These are phyloP conservation scores for Phellopilus nigrolimitatus DNA, from an alignment of 1,284 basidiomycete genomes.

Conservation along the genomic window DNA sequence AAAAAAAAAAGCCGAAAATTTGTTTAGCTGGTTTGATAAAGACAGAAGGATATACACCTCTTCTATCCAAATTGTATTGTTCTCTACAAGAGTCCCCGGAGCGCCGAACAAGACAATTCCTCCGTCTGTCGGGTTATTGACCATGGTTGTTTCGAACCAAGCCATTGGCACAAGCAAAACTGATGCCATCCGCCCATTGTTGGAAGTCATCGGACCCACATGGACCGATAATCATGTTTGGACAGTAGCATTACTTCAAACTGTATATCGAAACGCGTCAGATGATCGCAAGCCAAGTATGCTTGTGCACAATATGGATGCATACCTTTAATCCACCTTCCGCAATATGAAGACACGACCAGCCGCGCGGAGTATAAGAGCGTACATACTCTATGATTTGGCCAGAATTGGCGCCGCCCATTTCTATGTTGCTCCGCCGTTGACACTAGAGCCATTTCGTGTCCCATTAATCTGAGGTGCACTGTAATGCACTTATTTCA, in stretches of 20 bases:
- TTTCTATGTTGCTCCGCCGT: constrained; percentile 72
- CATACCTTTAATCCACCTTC: constrained; percentile 51
- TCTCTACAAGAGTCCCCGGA: constrained; percentile 68
- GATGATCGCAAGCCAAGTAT: neutral
- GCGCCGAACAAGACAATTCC: constrained; percentile 83
- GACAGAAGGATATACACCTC: constrained; percentile 40
- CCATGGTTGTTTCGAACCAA: constrained; percentile 67
- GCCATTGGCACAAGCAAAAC: constrained; percentile 65
- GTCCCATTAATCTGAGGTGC: constrained; percentile 75
- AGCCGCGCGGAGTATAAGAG: constrained; percentile 65
- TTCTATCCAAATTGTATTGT: constrained; percentile 69
- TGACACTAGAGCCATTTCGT: constrained; percentile 45
- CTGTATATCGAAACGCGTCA: neutral
- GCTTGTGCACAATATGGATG: neutral
- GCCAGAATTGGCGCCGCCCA: constrained; percentile 63
- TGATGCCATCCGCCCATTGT: constrained; percentile 85
- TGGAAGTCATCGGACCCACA: constrained; percentile 61
- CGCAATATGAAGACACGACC: constrained; percentile 69
- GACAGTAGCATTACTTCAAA: constrained; percentile 61
- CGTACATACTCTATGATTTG: constrained; percentile 70
- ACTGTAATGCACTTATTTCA: no score
- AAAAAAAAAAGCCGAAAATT: no score
- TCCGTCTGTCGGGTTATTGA: constrained; percentile 75
- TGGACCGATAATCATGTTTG: constrained; percentile 79
- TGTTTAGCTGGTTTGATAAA: constrained; percentile 1